phyloP scores from a whole-genome alignment of 768 basidiomycete species.

The Psilocybe subaeruginosa region DNA sequence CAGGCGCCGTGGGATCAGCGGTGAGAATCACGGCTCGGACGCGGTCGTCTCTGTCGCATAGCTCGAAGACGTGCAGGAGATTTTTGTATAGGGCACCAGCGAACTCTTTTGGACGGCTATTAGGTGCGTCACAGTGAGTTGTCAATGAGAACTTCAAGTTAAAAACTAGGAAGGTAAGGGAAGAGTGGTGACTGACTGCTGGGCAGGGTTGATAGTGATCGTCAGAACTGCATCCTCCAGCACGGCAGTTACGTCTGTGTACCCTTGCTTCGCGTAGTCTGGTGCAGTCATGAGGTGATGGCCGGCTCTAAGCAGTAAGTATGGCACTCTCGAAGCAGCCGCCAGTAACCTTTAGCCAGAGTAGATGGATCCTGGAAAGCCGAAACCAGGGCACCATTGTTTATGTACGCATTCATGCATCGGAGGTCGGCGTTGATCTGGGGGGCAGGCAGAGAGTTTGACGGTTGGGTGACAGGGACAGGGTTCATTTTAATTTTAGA shows the following conservation, averaged over 20 bases:
- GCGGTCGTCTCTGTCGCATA: conserved; percentile 54
- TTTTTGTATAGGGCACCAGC: conserved; percentile 35
- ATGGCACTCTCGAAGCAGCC: no score
- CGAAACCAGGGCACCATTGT: no score
- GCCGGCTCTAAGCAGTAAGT: not conserved
- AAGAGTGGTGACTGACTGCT: conserved; percentile 37
- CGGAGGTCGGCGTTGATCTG: no score
- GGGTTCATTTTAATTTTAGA: not conserved
- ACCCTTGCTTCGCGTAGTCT: conserved; percentile 40
- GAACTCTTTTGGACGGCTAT: conserved; percentile 42
- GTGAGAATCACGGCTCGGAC: conserved; percentile 55
- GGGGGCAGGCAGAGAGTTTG: no score
- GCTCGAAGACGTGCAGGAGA: conserved; percentile 43
- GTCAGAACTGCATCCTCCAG: conserved; percentile 48
- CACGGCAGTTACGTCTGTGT: conserved; percentile 43
- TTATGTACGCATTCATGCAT: no score
- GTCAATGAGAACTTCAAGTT: no score
- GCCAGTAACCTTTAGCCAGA: not conserved
- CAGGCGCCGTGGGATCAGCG: conserved; percentile 51
- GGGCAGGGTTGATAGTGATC: conserved; percentile 48
- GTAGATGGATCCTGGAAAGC: not conserved
- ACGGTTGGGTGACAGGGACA: not conserved
- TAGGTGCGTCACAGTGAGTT: no score
- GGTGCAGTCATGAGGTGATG: conserved; percentile 27
- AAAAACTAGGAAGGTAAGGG: no score